Conservation (phyloP, 2,329 filamentous ascomycete genomes). For the Penicillium sp. region DNA sequence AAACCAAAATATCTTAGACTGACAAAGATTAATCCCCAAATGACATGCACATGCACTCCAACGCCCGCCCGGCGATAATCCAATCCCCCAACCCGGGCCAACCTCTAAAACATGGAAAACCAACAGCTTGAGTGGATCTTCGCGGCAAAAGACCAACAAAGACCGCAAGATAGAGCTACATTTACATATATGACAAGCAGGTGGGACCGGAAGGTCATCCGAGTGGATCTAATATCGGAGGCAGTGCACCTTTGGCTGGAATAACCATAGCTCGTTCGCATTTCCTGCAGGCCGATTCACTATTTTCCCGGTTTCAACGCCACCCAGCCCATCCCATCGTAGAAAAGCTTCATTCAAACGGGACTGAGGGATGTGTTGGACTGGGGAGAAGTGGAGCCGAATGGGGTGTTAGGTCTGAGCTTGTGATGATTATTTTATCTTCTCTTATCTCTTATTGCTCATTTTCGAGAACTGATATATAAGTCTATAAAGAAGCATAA, state of each 20-base stretch:
- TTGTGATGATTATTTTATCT: not conserved
- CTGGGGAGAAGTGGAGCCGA: not conserved
- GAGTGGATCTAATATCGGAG: not conserved
- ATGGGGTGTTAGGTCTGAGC: not conserved
- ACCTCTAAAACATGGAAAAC: not conserved
- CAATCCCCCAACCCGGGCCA: not conserved
- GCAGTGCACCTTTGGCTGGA: slow-evolving; percentile 1
- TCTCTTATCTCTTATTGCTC: too few relatives aligned
- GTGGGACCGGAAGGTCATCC: not conserved
- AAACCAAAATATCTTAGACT: not conserved
- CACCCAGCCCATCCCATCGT: slow-evolving; percentile 21
- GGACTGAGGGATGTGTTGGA: slow-evolving; percentile 4
- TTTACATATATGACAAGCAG: slow-evolving; percentile 2
- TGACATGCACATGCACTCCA: slow-evolving; percentile 15
- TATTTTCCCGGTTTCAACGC: slow-evolving; percentile 21
- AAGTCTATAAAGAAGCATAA: too few relatives aligned
- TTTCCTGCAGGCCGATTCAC: slow-evolving; percentile 15
- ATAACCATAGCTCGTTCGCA: slow-evolving; percentile 22
- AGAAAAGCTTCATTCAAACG: slow-evolving; percentile 23
- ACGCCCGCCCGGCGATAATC: slow-evolving; percentile 2
- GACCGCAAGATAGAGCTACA: not conserved
- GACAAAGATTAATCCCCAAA: not conserved
- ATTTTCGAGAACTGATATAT: too few relatives aligned
- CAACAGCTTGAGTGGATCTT: not conserved
- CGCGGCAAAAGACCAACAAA: not conserved